A percentile compares a stretch with the other conserved stretches of the same genome.
phyloP scores from a whole-genome alignment of 2,329 filamentous ascomycete genomes.

The Pleomassaria siparia region DNA sequence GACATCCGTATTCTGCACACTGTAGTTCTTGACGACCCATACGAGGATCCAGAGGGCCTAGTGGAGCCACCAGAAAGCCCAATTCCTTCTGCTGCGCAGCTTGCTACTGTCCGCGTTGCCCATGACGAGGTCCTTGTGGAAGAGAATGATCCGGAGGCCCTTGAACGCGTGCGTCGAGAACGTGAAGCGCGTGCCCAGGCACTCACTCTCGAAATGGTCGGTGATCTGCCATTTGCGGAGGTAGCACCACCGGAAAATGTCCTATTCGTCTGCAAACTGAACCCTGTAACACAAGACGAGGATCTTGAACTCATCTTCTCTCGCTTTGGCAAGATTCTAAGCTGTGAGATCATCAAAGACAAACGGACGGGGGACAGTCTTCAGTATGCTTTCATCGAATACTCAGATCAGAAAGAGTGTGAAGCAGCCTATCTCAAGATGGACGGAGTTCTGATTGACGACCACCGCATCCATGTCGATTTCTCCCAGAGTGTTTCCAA shows the following conservation, averaged over 20 bases:
- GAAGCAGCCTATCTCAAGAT: conserved; percentile 98
- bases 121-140: conserved; percentile 83
- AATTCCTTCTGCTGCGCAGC: conserved; percentile 77
- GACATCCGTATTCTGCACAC: conserved; percentile 96
- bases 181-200: conserved; percentile 92
- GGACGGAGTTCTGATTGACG: conserved; percentile 95
- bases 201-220: conserved; percentile 95
- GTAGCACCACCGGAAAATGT: conserved; percentile 97
- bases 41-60: conserved; percentile 76
- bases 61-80: conserved; percentile 79
- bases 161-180: conserved; percentile 79
- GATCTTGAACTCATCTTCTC: conserved; percentile 96
- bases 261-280: conserved; percentile 97
- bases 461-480: conserved; percentile 96
- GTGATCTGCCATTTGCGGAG: conserved; percentile 94
- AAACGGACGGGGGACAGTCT: conserved; percentile 91
- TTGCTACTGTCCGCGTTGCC: conserved; percentile 87
- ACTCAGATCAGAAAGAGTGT: conserved; percentile 87
- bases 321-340: conserved; percentile 91
- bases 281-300: conserved; percentile 92
- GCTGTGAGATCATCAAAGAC: conserved; percentile 94
- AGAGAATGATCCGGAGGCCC: conserved; percentile 75
- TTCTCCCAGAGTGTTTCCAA: conserved; percentile 93
- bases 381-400: conserved; percentile 98
- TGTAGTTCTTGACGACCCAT: conserved; percentile 88